Conservation (phyloP, 176 grass and related monocot species). For the Aegilops tauschii region DNA sequence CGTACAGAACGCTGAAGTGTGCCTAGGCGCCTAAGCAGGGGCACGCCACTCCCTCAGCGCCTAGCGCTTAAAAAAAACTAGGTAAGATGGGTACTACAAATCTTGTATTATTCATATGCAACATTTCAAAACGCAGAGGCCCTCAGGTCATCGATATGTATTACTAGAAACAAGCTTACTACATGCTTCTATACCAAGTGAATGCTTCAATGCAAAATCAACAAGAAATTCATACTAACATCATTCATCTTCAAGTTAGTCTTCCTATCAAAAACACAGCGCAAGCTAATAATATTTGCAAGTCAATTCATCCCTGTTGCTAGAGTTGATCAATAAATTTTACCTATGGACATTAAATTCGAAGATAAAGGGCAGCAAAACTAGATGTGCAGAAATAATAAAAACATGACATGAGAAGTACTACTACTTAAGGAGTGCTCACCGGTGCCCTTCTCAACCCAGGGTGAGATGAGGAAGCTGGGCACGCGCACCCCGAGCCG, state of each 20-base stretch:
- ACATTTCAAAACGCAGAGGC: neutral
- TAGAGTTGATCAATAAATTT: neutral
- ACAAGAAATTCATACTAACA: neutral
- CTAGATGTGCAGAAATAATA: neutral
- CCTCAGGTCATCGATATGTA: neutral
- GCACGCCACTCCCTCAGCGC: too few species aligned
- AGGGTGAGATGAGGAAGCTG: slow-evolving; percentile 72
- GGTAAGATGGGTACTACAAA: neutral
- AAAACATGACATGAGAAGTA: neutral
- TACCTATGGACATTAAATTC: neutral
- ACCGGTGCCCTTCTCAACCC: slow-evolving; percentile 81
- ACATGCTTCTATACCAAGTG: neutral
- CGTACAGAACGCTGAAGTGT: too few species aligned
- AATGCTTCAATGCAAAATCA: neutral
- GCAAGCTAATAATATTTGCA: neutral
- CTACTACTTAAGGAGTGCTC: neutral
- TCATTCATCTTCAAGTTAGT: neutral
- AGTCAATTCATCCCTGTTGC: neutral
- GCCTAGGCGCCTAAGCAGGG: too few species aligned
- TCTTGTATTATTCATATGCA: neutral
- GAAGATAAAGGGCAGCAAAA: neutral
- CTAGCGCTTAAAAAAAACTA: too few species aligned
- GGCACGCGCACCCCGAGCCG: slow-evolving; percentile 82
- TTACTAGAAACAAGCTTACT: neutral
- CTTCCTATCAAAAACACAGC: neutral